These are phyloP conservation scores for Mesotaenium endlicherianum DNA, from an alignment of 139 green algal genomes.

Conservation along the genomic window DNA sequence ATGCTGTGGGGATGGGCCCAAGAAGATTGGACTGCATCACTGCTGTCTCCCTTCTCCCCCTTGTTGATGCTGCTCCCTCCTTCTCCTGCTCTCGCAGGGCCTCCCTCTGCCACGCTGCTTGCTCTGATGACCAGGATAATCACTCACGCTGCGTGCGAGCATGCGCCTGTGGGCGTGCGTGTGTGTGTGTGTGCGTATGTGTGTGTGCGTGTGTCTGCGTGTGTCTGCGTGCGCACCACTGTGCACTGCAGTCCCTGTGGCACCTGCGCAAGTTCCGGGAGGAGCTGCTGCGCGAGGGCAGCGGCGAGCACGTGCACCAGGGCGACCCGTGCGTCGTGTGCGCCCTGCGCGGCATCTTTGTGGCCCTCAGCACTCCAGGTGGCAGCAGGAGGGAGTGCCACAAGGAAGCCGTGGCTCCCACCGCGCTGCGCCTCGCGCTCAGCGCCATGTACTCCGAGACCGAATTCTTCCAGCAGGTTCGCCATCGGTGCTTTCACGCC, in stretches of 20 bases:
- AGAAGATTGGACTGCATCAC: too few relatives aligned
- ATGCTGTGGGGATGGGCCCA: too few relatives aligned
- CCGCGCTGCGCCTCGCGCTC: slow-evolving; percentile 66
- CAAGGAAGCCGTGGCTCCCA: slow-evolving; percentile 58
- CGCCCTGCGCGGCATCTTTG: slow-evolving; percentile 41
- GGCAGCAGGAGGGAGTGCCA: background rate
- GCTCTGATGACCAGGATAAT: too few relatives aligned
- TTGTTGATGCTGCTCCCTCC: too few relatives aligned
- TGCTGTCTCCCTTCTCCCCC: too few relatives aligned
- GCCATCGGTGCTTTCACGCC: background rate
- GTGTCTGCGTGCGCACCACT: too few relatives aligned
- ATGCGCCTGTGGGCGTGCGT: too few relatives aligned
- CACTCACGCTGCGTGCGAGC: too few relatives aligned
- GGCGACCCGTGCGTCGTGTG: slow-evolving; percentile 44
- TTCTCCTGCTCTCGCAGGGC: too few relatives aligned
- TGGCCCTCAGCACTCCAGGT: slow-evolving; percentile 21
- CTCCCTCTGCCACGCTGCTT: too few relatives aligned
- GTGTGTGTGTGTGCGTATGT: too few relatives aligned
- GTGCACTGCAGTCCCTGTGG: slow-evolving; percentile 23
- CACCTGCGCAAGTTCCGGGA: slow-evolving; percentile 33
- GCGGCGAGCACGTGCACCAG: slow-evolving; percentile 9
- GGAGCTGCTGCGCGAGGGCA: background rate
- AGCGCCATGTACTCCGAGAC: slow-evolving; percentile 54
- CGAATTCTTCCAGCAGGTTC: slow-evolving; percentile 45
- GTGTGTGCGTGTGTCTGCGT: too few relatives aligned